These are phyloP conservation scores for Talaromyces stipitatus DNA, from an alignment of 495 filamentous ascomycete genomes.

Conservation along the genomic window DNA sequence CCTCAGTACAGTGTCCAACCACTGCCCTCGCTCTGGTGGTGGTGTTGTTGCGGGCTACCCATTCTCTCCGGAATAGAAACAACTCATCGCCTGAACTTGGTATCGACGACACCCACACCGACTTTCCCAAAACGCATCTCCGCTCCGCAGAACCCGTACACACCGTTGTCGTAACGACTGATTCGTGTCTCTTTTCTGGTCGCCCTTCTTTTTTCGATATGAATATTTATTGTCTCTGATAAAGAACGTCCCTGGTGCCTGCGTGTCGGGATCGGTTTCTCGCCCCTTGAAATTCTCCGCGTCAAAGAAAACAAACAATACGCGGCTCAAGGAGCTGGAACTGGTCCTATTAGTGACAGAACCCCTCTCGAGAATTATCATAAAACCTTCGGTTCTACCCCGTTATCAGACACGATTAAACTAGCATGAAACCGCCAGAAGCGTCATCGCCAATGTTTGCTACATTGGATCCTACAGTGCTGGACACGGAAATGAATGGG, in stretches of 20 bases:
- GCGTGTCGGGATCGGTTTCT: not conserved
- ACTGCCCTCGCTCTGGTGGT: not conserved
- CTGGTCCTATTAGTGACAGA: not conserved
- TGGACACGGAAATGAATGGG: constrained; percentile 41
- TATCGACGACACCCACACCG: not conserved
- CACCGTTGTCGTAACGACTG: not conserved
- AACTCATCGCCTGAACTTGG: not conserved
- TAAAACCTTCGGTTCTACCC: not conserved
- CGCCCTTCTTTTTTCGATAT: not conserved
- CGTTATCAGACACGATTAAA: not conserved
- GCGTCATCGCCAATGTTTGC: constrained; percentile 34
- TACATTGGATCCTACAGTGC: constrained; percentile 36
- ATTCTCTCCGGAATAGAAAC: not conserved
- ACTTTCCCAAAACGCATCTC: not conserved
- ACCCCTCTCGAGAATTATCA: not conserved
- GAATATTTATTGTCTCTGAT: not conserved
- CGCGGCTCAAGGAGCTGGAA: not conserved
- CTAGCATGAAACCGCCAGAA: constrained; percentile 35
- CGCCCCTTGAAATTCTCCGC: not conserved
- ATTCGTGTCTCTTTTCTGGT: not conserved
- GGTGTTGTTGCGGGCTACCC: not conserved
- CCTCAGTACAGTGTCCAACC: not conserved
- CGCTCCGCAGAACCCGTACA: not conserved
- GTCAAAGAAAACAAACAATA: not conserved
- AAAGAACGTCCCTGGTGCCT: not conserved